A percentile compares a stretch with the other conserved stretches of the same genome.
Evolutionary conservation across 2,329 filamentous ascomycete species (phyloP).

Genomic region (Diaporthe humulicola): DNA sequence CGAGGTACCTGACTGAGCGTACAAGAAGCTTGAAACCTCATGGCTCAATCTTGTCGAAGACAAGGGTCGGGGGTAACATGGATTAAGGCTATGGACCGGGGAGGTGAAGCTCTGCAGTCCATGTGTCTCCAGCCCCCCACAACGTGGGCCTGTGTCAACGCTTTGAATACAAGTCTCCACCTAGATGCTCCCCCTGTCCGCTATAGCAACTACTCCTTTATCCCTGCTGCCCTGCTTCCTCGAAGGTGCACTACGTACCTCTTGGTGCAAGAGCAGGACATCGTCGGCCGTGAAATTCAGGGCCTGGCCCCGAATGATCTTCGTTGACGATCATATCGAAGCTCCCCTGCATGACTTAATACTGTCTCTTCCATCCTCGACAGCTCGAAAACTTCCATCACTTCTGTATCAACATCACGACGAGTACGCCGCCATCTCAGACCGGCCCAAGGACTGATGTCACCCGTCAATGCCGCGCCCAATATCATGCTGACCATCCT

Average conservation of each 20-base stretch:
- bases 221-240: conserved; percentile 31
- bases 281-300: conserved; percentile 32
- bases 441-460: conserved; percentile 31
- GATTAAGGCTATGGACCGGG: conserved; percentile 34
- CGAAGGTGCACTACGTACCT: conserved; percentile 34
- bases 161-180: conserved; percentile 33
- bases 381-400: conserved; percentile 9
- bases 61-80: conserved; percentile 31
- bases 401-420: conserved; percentile 11
- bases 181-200: conserved; percentile 21
- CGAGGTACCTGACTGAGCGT: conserved; percentile 9
- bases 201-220: conserved; percentile 34
- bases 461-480: conserved; percentile 34
- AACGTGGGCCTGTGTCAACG: conserved; percentile 27
- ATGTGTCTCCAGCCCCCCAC: conserved; percentile 37
- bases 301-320: conserved; percentile 34
- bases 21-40: conserved; percentile 33
- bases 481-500: conserved; percentile 36
- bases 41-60: conserved; percentile 20
- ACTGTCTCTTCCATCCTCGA: conserved; percentile 9
- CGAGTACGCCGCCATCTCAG: conserved; percentile 12
- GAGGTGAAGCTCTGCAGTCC: conserved; percentile 26
- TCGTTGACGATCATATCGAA: conserved; percentile 31
- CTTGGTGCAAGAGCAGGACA: conserved; percentile 31
- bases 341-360: conserved; percentile 15